These are phyloP conservation scores for Porphyrellus cyaneotinctus DNA, from an alignment of 768 basidiomycete genomes.

Conservation along the genomic window DNA sequence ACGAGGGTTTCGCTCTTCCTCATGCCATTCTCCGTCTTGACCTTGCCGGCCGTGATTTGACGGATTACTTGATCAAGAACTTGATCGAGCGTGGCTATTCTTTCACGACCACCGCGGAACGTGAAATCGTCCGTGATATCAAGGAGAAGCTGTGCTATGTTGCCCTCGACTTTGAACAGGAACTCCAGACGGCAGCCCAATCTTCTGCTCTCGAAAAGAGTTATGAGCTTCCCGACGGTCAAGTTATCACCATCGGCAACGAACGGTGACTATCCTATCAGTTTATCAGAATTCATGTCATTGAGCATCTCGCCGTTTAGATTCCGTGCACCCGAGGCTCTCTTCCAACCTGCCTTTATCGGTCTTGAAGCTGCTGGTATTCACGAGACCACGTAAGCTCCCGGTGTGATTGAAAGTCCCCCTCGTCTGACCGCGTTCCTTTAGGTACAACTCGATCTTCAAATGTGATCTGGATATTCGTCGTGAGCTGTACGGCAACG, in stretches of 20 bases:
- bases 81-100: conserved; percentile 89
- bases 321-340: conserved; percentile 55
- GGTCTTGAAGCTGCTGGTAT: conserved; percentile 83
- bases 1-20: conserved; percentile 90
- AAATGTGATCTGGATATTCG: conserved; percentile 70
- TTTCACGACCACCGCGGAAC: conserved; percentile 91
- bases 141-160: conserved; percentile 94
- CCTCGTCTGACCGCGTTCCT: conserved; percentile 1
- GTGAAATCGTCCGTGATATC: conserved; percentile 94
- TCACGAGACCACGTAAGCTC: conserved; percentile 55
- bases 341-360: conserved; percentile 57
- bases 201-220: conserved; percentile 89
- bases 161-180: conserved; percentile 91
- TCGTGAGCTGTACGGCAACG: conserved; percentile 34
- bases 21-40: conserved; percentile 93
- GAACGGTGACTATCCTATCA: conserved; percentile 42
- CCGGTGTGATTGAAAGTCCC: background rate
- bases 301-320: conserved; percentile 19
- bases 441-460: conserved; percentile 54
- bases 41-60: conserved; percentile 89
- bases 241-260: conserved; percentile 84
- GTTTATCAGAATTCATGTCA: background rate
- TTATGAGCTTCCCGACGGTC: conserved; percentile 90
- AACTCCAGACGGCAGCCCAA: conserved; percentile 86
- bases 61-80: conserved; percentile 78